phyloP scores from a whole-genome alignment of 352 stramenopile species.

The Peronosclerospora sorghi region DNA sequence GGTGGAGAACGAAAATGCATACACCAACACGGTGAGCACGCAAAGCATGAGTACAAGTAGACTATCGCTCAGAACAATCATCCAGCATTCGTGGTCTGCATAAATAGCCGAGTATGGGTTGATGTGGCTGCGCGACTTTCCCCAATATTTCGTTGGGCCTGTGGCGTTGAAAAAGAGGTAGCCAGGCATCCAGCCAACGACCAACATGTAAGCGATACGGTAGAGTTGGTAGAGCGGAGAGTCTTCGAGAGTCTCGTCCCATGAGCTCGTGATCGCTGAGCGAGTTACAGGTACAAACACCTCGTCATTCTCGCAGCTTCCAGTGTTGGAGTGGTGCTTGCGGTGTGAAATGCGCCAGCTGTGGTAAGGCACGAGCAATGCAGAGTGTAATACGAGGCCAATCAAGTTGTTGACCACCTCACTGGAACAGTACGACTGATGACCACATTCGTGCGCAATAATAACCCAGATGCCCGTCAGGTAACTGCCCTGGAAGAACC shows the following conservation, averaged over 20 bases:
- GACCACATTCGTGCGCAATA: slow-evolving; percentile 96
- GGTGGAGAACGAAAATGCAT: slow-evolving; percentile 60
- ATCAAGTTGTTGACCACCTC: slow-evolving; percentile 94
- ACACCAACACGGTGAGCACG: slow-evolving; percentile 38
- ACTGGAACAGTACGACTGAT: slow-evolving; percentile 92
- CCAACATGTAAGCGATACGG: slow-evolving; percentile 89
- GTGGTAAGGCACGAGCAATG: slow-evolving; percentile 97
- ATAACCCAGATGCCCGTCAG: slow-evolving; percentile 96
- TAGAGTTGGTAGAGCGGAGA: slow-evolving; percentile 91
- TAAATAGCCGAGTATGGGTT: slow-evolving; percentile 94
- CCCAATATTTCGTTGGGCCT: slow-evolving; percentile 83
- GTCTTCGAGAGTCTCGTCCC: slow-evolving; percentile 86
- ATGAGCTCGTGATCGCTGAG: slow-evolving; percentile 39
- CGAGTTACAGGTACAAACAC: slow-evolving; percentile 91
- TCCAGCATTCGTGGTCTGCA: slow-evolving; percentile 83
- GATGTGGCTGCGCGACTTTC: slow-evolving; percentile 89
- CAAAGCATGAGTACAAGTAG: slow-evolving; percentile 72
- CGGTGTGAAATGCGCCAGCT: slow-evolving; percentile 95
- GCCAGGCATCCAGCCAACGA: slow-evolving; percentile 93
- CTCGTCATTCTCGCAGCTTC: slow-evolving; percentile 93
- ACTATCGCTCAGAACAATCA: slow-evolving; percentile 89
- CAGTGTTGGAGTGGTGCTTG: slow-evolving; percentile 94
- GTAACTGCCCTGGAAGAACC: slow-evolving; percentile 95
- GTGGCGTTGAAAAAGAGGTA: slow-evolving; percentile 96
- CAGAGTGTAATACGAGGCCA: slow-evolving; percentile 93